Evolutionary conservation across 2,329 filamentous ascomycete genomes (phyloP), one percentile per base, ranked within the genome.

Genomic region (Epicoccum nigrum): DNA sequence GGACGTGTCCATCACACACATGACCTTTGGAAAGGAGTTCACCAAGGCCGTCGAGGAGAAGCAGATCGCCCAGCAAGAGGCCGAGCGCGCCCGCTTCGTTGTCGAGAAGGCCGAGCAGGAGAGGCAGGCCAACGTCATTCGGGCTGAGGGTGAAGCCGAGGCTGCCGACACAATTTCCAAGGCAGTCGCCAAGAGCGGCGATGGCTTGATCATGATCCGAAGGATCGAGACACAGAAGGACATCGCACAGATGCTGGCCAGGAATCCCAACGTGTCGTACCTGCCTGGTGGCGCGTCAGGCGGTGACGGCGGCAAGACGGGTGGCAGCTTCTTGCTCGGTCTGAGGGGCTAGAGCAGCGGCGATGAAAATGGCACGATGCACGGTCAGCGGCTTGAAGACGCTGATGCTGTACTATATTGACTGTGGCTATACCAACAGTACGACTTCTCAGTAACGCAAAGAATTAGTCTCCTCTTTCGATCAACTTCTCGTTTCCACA

Each of bases 1-100:
- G 79, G 94, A 99, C 72, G 94, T 99, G 54, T 96, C 91, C 72
- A 99, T 99, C 77, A 99, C 94, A 56, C 94, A 99, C 83, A 99
- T 99, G 94, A 99, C 94, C 45, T 99, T 99, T 74, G 94, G 94
- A 65, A 93, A 93, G 77, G 94, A 99, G 78, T 99, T 99, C 83
- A 99, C 94, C 55, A 90, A 90, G 77, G 94, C 94, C 60, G 94
- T 99, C 69, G 94, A 99, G 81, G 94, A 99, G 85, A 99, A 99
- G 86, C 94, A 99, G 83, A 99, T 99, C 75, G 94, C 94, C 48
- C 94, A 99, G 80, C 94, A 99, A 79, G 94, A 99, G 73, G 94
- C 94, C 59, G 94, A 99, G 83, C 86, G 94, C 61, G 94, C 94
- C 40, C 86, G 94, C 62, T 99, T 99, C 81, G 95, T 99, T 65